A percentile compares a stretch with the other conserved stretches of the same genome.
phyloP scores from a whole-genome alignment of 2,329 filamentous ascomycete species.

The Colletotrichum orchidophilum region DNA sequence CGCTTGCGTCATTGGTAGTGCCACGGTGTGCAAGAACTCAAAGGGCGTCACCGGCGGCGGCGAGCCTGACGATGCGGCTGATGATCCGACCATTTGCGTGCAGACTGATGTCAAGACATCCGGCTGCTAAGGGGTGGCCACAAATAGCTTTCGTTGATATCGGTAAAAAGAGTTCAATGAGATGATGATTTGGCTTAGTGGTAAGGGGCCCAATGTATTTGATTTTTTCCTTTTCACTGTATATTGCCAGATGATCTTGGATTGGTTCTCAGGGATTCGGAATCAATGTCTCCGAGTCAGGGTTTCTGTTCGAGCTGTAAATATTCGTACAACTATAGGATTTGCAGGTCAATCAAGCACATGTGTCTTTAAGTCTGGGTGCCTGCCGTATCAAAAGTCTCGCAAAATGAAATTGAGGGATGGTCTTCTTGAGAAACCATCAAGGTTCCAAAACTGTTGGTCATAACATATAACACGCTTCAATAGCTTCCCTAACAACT shows the following conservation, averaged over 20 bases:
- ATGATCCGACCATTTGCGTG: constrained; percentile 17
- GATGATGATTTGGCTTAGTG: background rate
- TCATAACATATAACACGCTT: too few relatives aligned
- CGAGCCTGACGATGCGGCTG: constrained; percentile 41
- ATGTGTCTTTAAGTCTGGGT: constrained; percentile 25
- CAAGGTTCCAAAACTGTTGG: background rate
- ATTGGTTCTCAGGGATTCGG: background rate
- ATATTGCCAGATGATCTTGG: background rate
- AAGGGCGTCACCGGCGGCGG: constrained; percentile 45
- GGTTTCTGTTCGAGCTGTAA: constrained; percentile 6
- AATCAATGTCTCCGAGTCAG: background rate
- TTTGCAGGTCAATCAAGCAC: constrained; percentile 11
- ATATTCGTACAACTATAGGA: constrained; percentile 3
- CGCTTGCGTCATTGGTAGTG: constrained; percentile 28
- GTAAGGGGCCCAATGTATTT: too few relatives aligned
- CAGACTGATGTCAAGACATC: constrained; percentile 24
- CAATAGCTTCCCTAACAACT: too few relatives aligned
- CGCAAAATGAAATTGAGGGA: background rate
- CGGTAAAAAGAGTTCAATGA: background rate
- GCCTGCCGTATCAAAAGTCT: constrained; percentile 23
- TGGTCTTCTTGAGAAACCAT: background rate
- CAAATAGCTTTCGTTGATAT: background rate
- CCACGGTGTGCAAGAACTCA: constrained; percentile 37
- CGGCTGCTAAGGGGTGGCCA: constrained; percentile 16
- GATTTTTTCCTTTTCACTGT: background rate